Evolutionary conservation across 441 rosid species (phyloP).

Genomic region (Croton setiger): DNA sequence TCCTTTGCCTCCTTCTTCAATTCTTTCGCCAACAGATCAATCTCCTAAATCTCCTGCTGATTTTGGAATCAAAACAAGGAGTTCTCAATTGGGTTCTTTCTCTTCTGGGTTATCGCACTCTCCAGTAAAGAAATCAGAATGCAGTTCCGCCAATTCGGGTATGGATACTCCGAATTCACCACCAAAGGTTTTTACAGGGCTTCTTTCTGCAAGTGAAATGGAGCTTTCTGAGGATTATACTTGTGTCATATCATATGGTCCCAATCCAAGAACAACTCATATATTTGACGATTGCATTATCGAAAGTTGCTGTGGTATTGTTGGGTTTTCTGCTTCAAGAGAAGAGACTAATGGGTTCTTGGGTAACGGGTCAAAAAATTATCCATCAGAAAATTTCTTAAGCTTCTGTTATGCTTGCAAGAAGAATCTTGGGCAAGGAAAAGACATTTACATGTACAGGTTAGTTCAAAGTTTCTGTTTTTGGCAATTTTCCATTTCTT

Average conservation of each 20-base stretch:
- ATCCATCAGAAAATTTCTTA: conserved; percentile 55
- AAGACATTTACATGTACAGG: conserved; percentile 94
- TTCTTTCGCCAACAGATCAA: conserved; percentile 27
- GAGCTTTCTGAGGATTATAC: conserved; percentile 93
- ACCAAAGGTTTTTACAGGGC: conserved; percentile 38
- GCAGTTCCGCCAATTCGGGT: conserved; percentile 26
- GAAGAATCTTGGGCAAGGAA: conserved; percentile 71
- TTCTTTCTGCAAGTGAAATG: conserved; percentile 63
- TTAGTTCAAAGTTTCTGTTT: conserved; percentile 27
- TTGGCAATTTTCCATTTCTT: conserved; percentile 13
- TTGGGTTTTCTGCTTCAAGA: conserved; percentile 27
- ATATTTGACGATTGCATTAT: conserved; percentile 77
- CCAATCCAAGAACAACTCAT: conserved; percentile 77
- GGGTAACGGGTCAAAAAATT: conserved; percentile 23
- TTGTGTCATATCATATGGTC: conserved; percentile 82
- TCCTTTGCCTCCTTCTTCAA: conserved; percentile 24
- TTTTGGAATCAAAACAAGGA: conserved; percentile 61
- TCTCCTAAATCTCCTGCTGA: conserved; percentile 61
- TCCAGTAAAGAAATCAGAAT: conserved; percentile 28
- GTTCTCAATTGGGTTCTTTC: conserved; percentile 35
- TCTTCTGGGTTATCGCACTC: conserved; percentile 32
- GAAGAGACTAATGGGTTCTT: conserved; percentile 21
- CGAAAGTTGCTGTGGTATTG: conserved; percentile 53
- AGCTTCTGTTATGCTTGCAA: conserved; percentile 74
- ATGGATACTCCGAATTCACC: conserved; percentile 39